Evolutionary conservation across 177 flowering plant genomes (phyloP).

Genomic region (Vitis hybrid): DNA sequence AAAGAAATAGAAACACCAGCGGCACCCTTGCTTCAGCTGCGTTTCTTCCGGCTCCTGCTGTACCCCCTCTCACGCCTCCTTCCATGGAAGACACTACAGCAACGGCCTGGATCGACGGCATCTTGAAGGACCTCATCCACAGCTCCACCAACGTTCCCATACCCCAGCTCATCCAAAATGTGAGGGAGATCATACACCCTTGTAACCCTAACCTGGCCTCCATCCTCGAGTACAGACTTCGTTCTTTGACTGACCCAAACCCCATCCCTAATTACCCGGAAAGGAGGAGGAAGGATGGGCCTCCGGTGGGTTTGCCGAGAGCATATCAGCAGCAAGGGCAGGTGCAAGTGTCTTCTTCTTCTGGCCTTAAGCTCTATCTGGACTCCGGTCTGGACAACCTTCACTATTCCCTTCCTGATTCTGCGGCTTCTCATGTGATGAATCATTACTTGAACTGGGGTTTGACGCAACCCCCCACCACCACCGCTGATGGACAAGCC

Average conservation of each 20-base stretch:
- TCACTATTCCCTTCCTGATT: slow-evolving; percentile 7
- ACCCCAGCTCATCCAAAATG: slow-evolving; percentile 89
- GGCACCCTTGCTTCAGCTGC: background rate
- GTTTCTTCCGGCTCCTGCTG: background rate
- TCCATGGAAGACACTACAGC: slow-evolving; percentile 48
- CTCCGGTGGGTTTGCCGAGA: slow-evolving; percentile 9
- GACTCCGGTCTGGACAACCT: slow-evolving; percentile 19
- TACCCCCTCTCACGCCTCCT: background rate
- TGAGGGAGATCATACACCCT: slow-evolving; percentile 83
- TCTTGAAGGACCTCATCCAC: slow-evolving; percentile 76
- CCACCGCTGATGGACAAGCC: slow-evolving; percentile 8
- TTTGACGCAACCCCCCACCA: background rate
- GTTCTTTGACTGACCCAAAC: slow-evolving; percentile 43
- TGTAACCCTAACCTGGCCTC: slow-evolving; percentile 85
- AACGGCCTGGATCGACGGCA: slow-evolving; percentile 81
- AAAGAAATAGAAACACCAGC: slow-evolving; percentile 18
- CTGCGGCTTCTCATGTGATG: background rate
- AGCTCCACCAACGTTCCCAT: slow-evolving; percentile 61
- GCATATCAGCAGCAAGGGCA: slow-evolving; percentile 18
- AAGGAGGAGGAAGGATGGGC: slow-evolving; percentile 26
- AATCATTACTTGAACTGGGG: slow-evolving; percentile 34
- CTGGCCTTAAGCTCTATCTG: slow-evolving; percentile 26
- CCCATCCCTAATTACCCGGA: slow-evolving; percentile 7
- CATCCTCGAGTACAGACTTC: slow-evolving; percentile 74
- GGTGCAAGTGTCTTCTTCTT: slow-evolving; percentile 13